A percentile compares a stretch with the other conserved stretches of the same genome.
Evolutionary conservation across 768 basidiomycete species (phyloP).

Genomic region (Crassisporium funariophilum): DNA sequence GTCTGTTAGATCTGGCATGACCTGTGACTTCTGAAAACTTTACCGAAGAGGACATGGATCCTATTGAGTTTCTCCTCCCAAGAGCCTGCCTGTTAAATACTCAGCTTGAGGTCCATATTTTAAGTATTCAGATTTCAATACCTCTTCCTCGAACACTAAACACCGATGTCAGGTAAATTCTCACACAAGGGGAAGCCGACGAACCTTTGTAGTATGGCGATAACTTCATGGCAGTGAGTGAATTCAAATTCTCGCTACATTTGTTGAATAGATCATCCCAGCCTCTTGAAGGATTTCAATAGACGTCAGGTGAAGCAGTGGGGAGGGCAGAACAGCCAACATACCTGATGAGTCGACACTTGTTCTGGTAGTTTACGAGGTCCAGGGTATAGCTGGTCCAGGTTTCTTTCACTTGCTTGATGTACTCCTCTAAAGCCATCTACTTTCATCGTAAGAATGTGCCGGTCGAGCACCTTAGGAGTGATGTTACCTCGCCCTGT

Average conservation of each 20-base stretch:
- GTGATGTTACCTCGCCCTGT: slow-evolving; percentile 79
- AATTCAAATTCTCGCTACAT: slow-evolving; percentile 96
- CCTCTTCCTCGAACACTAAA: slow-evolving; percentile 88
- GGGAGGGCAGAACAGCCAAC: slow-evolving; percentile 20
- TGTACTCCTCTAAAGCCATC: slow-evolving; percentile 96
- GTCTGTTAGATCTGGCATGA: slow-evolving; percentile 7
- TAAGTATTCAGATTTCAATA: slow-evolving; percentile 23
- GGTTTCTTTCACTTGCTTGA: slow-evolving; percentile 94
- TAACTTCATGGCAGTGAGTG: slow-evolving; percentile 93
- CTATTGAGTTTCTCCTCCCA: slow-evolving; percentile 98
- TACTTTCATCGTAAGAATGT: slow-evolving; percentile 38
- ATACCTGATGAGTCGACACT: slow-evolving; percentile 91
- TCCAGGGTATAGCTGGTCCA: slow-evolving; percentile 97
- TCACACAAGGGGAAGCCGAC: not conserved
- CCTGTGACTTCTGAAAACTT: slow-evolving; percentile 16
- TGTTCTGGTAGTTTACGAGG: slow-evolving; percentile 97
- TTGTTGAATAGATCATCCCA: slow-evolving; percentile 98
- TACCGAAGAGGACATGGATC: slow-evolving; percentile 94
- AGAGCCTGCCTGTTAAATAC: slow-evolving; percentile 61
- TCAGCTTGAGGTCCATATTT: slow-evolving; percentile 10
- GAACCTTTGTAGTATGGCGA: slow-evolving; percentile 97
- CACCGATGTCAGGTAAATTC: slow-evolving; percentile 1
- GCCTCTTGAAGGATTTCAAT: slow-evolving; percentile 51
- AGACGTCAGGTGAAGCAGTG: slow-evolving; percentile 1
- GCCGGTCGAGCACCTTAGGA: not conserved